Evolutionary conservation across 495 filamentous ascomycete genomes (phyloP), one percentile per base, ranked within the genome.

Genomic region (Melanomma pulvis-pyrius): DNA sequence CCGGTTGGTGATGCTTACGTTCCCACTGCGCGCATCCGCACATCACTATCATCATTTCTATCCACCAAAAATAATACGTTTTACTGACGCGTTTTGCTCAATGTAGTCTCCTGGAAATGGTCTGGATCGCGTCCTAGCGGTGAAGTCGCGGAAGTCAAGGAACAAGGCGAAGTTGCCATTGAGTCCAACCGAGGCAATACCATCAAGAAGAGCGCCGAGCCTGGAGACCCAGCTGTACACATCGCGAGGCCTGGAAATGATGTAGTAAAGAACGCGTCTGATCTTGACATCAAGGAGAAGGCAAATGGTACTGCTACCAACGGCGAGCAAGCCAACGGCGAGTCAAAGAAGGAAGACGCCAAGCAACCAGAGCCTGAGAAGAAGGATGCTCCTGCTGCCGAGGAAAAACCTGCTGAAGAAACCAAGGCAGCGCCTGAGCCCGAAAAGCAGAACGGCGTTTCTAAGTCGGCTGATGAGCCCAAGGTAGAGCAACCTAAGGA

Each of bases 151-250:
- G 86, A 89, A 72, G 82, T 84, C 44, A 82, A 83, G 61, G 76
- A 81, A 28, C 75, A 85, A 28, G 86, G 83, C 75, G 78, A 84
- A 55, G 71, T 87, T 21, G 78, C 82, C 34, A 83, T 89, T 61
- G 72, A 81, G 68, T 83, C 84, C 25, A 81, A 87, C 71, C 76
- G 76, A 26, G 86, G 86, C 68, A 90, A 88, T 68, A 84, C 80
- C 17, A 81, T 88, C 71, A 82, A 81, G 74, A 85, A 83, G 74
- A 83, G 85, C 49, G 86, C 82, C 62, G 75, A 81, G 25, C 76
- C 81, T 44, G 78, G 78, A 17, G 82, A 90, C 64, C 86, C 85
- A 1, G 86, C 83, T 47, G 83, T 88, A 17, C 81, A 81, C 65
- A 71, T 87, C 61, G 76, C 75, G 59, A 79, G 86, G 21, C 69